Evolutionary conservation across 148 eudicot species (phyloP), one percentile per base, ranked within the genome.

Genomic region (Spergularia marina): DNA sequence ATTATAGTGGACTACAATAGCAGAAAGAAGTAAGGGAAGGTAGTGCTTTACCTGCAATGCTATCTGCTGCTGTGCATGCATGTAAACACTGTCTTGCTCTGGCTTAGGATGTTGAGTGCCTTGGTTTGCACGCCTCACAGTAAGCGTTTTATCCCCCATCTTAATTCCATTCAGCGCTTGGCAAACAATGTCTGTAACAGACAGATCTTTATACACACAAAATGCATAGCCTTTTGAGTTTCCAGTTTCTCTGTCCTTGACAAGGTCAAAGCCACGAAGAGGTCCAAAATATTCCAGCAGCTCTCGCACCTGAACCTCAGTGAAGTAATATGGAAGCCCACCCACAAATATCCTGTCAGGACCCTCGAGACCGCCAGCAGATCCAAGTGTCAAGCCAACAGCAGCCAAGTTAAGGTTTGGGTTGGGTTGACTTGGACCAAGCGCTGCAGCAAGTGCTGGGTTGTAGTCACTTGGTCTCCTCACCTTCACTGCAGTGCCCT

Each of bases 141-240:
- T 95, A 47, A 95, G 97, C 65, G 87, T 85, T 78, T 86, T 95
- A 77, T 92, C 98, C 23, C 99, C 99, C 98, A 95, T 95, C 69
- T 89, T 92, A 53, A 95, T 92, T 78, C 97, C 99, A 82, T 92
- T 92, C 6, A 95, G 85, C 65, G 99, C 97, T 72, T 90, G 94
- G 85, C 99, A 95, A 74, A 91, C 99, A 76, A 90, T 87, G 79
- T 92, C 96, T 0, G 99, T 91, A 76, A 92, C 97, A 7, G 90
- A 77, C 0, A 87, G 80, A 76, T 95, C 98, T 76, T 88, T 86
- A 75, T 95, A 95, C 63, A 95, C 98, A 74, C 99, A 95, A 81
- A 95, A 95, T 40, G 99, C 99, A 88, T 95, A 95, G 74, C 99
- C 99, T 82, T 92, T 95, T 1, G 98, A 95, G 83, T 92, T 92